These are phyloP conservation scores for Acacia crassicarpa DNA, from an alignment of 306 rosid species.

Conservation along the genomic window DNA sequence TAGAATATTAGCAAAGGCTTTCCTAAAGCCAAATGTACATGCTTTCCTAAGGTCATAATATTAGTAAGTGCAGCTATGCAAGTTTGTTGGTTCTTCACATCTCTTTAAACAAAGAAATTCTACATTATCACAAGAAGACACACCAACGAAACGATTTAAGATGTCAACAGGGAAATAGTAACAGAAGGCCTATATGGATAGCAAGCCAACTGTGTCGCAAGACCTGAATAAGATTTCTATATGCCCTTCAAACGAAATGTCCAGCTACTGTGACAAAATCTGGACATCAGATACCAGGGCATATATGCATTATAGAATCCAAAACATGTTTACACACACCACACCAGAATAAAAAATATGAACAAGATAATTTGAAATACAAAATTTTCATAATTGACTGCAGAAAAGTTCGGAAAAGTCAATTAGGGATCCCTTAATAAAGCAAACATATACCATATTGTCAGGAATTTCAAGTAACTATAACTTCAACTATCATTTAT, in stretches of 20 bases:
- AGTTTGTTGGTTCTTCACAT: background rate
- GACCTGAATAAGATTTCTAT: slow-evolving; percentile 50
- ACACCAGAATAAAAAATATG: background rate
- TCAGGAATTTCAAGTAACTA: background rate
- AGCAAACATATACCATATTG: background rate
- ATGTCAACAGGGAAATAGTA: slow-evolving; percentile 72
- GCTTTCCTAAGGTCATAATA: background rate
- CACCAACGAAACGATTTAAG: background rate
- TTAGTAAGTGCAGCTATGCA: background rate
- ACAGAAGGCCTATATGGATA: slow-evolving; percentile 44
- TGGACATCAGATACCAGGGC: slow-evolving; percentile 86
- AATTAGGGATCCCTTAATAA: background rate
- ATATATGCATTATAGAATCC: background rate
- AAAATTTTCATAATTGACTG: background rate
- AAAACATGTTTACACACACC: background rate
- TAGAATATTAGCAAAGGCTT: background rate
- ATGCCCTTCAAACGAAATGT: slow-evolving; percentile 67
- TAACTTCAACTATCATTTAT: background rate
- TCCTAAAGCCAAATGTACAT: background rate
- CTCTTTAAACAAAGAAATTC: background rate
- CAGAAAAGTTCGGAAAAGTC: background rate
- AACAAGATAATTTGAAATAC: background rate
- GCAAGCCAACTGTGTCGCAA: slow-evolving; percentile 74
- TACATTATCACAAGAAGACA: background rate
- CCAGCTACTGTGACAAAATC: slow-evolving; percentile 47